Evolutionary conservation across 2,329 filamentous ascomycete species (phyloP), one percentile per base, ranked within the genome.

Genomic region (Madurella fahalii): DNA sequence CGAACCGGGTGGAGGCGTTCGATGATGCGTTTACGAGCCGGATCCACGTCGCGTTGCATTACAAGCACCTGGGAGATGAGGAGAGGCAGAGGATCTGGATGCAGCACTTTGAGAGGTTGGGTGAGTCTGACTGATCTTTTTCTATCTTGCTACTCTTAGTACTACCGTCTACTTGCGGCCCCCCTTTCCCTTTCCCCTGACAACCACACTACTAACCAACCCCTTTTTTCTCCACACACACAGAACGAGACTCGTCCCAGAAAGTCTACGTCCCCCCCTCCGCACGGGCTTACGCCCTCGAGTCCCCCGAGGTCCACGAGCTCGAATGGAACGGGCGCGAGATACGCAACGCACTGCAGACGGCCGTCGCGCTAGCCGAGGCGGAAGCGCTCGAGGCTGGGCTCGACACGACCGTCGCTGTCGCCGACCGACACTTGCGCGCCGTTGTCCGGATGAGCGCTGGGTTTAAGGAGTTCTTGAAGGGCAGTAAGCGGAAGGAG

Each of bases 11-110:
- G 31, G 70, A 71, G 48, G 68, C 69, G 32, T 76, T 79, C 51
- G 77, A 79, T 59, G 65, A 65, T 9, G 77, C 77, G n/a, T 75
- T 79, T 59, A 72, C 75, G 39, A 74, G 71, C 46, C 73, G 77
- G 40, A 77, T 79, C 53, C 76, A 79, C 60, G 74, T 79, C 2
- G 73, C 74, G 5, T 67, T 79, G 44, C 73, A 77, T 65, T 78
- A 77, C 62, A 67, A 67, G 51, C 64, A 69, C 37, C 69, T 78
- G 2, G 65, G 62, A 9, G 67, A 75, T 50, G 67, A 68, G 39
- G 71, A 77, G 60, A 71, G 75, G 42, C 70, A 72, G 58, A 69
- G 70, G 53, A 75, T 77, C 63, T 78, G 75, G 74, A 62, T 65
- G 30, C 68, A 74, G 61, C 72, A 74, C 62, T 77, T 78, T 61